A percentile compares a stretch with the other conserved stretches of the same genome.
These are phyloP conservation scores for Claviceps africana DNA, from an alignment of 2,329 filamentous ascomycete species.

Conservation along the genomic window DNA sequence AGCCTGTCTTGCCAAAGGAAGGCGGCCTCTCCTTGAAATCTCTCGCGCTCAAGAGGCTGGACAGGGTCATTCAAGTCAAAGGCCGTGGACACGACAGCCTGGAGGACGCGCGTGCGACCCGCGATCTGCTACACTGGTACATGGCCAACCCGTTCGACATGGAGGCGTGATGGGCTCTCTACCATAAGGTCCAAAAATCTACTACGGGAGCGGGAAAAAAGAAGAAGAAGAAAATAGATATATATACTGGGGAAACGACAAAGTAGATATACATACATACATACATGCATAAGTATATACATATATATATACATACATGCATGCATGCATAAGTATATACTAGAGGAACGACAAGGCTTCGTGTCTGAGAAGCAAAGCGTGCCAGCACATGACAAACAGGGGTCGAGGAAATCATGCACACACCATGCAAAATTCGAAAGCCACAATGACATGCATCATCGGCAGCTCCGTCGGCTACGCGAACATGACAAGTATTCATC, in stretches of 20 bases:
- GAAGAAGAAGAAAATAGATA: not conserved
- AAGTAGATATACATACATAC: too few relatives aligned
- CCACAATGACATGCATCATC: too few relatives aligned
- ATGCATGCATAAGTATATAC: not conserved
- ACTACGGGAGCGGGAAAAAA: too few relatives aligned
- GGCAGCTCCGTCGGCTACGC: too few relatives aligned
- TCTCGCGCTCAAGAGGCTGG: constrained; percentile 22
- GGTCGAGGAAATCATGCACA: not conserved
- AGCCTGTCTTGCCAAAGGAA: constrained; percentile 2
- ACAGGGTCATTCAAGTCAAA: constrained; percentile 24
- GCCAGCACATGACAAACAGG: not conserved
- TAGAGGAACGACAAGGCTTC: not conserved
- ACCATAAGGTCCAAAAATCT: not conserved
- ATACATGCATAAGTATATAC: too few relatives aligned
- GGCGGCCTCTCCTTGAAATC: constrained; percentile 25
- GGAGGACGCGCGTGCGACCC: constrained; percentile 29
- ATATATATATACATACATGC: too few relatives aligned
- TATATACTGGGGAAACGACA: too few relatives aligned
- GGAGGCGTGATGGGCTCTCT: not conserved
- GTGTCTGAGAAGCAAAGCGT: not conserved
- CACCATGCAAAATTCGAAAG: too few relatives aligned
- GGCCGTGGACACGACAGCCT: constrained; percentile 26
- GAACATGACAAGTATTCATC: too few relatives aligned
- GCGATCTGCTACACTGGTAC: constrained; percentile 28
- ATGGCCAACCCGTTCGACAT: constrained; percentile 7